phyloP scores from a whole-genome alignment of 257 asterid species.

The Euphrasia confusa region DNA sequence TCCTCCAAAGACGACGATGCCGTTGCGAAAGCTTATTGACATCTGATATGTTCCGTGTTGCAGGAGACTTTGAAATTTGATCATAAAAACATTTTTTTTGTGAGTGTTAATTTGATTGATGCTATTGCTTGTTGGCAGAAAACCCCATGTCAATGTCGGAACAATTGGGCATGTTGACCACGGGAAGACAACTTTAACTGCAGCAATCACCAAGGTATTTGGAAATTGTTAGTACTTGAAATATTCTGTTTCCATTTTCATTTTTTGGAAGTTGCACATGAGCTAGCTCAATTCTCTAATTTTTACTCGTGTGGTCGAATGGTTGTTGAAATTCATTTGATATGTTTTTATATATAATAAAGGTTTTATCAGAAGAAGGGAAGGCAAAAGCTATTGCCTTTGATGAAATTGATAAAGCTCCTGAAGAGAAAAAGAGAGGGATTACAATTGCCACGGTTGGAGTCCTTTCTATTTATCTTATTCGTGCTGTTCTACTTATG shows the following conservation, averaged over 20 bases:
- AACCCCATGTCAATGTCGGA: constrained; percentile 95
- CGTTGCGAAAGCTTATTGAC: background rate
- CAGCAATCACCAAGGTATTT: constrained; percentile 84
- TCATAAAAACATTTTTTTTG: background rate
- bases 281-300: background rate
- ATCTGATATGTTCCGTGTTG: background rate
- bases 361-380: constrained; percentile 90
- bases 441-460: constrained; percentile 90
- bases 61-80: background rate
- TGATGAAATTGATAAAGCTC: constrained; percentile 97
- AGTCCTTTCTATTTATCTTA: constrained; percentile 1
- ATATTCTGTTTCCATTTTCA: background rate
- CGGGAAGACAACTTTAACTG: constrained; percentile 94
- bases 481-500: background rate
- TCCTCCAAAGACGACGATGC: background rate
- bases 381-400: constrained; percentile 88
- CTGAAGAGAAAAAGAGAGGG: constrained; percentile 96
- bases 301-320: constrained; percentile 1
- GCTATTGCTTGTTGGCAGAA: constrained; percentile 39
- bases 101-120: constrained; percentile 11
- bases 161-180: constrained; percentile 99
- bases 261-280: background rate
- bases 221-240: background rate
- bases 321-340: constrained; percentile 1
- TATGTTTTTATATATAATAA: constrained; percentile 7